Evolutionary conservation across 2,329 filamentous ascomycete species (phyloP).

Genomic region (Fusarium staphyleae): DNA sequence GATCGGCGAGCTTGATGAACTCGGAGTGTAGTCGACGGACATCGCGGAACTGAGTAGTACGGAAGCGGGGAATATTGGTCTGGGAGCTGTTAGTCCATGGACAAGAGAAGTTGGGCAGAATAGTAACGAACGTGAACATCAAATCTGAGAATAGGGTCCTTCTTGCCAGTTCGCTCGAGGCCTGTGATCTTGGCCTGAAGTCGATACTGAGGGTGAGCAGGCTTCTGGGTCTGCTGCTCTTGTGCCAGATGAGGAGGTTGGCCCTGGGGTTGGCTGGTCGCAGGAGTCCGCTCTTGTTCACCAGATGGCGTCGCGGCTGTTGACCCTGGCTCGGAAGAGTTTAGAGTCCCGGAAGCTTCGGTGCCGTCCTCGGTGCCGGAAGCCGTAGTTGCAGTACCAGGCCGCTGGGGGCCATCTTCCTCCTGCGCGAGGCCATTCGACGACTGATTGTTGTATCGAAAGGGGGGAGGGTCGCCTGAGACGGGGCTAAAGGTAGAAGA

Average conservation of each 20-base stretch:
- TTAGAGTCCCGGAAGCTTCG: conserved; percentile 44
- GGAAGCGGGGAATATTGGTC: conserved; percentile 98
- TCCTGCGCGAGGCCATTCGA: conserved; percentile 54
- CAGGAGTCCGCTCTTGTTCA: conserved; percentile 20
- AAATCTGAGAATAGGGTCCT: conserved; percentile 93
- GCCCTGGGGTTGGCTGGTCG: conserved; percentile 42
- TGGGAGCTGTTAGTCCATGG: conserved; percentile 51
- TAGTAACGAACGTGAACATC: conserved; percentile 81
- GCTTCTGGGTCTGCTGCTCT: conserved; percentile 61
- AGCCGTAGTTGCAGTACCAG: conserved; percentile 55
- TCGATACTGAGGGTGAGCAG: conserved; percentile 75
- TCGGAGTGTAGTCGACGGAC: conserved; percentile 94
- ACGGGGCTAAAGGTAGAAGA: conserved; percentile 53
- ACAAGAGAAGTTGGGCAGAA: not conserved
- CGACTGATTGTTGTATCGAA: conserved; percentile 52
- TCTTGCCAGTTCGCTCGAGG: conserved; percentile 90
- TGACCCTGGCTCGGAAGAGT: conserved; percentile 30
- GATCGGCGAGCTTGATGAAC: conserved; percentile 94
- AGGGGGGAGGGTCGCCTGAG: conserved; percentile 52
- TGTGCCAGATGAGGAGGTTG: conserved; percentile 42
- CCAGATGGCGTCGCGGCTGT: conserved; percentile 22
- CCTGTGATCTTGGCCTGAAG: conserved; percentile 95
- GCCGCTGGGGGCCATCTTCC: conserved; percentile 53
- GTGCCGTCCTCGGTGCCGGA: conserved; percentile 53
- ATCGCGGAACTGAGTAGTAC: conserved; percentile 97